Conservation (phyloP, 2,329 filamentous ascomycete genomes). For the Alternaria atra region DNA sequence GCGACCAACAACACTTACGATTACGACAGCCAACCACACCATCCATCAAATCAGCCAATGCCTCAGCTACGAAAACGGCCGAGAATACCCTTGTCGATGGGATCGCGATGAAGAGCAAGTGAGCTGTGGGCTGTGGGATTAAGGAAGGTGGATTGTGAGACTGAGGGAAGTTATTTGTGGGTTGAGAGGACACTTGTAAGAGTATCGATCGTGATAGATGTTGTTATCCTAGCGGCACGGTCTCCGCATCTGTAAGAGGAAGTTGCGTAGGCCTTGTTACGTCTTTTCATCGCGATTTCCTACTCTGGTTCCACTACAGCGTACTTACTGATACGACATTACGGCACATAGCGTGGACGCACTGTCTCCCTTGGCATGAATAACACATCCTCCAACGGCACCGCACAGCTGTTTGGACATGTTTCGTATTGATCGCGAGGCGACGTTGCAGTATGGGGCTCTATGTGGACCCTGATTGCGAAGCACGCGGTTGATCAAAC, state of each 20-base stretch:
- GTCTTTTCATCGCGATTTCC: background rate
- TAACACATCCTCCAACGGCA: background rate
- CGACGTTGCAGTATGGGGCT: conserved; percentile 1
- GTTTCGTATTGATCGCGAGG: conserved; percentile 1
- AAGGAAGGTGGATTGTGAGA: background rate
- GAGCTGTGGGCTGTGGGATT: background rate
- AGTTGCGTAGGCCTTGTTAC: background rate
- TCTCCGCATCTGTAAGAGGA: background rate
- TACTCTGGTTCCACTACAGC: conserved; percentile 1
- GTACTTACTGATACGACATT: background rate
- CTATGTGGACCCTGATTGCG: conserved; percentile 1
- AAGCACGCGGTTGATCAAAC: background rate
- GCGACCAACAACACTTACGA: background rate
- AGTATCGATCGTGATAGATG: conserved; percentile 1
- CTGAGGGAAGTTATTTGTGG: background rate
- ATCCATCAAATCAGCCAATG: background rate
- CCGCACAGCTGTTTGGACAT: background rate
- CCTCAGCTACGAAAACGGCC: conserved; percentile 1
- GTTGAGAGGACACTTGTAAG: background rate
- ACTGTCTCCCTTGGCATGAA: background rate
- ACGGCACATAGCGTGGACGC: background rate
- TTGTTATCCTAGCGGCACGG: background rate
- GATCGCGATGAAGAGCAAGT: background rate
- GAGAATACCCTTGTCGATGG: background rate
- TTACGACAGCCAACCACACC: background rate